Percentiles rank a stretch among this genome's conserved stretches.
Evolutionary conservation across 768 basidiomycete genomes (phyloP).

Genomic region (Pseudohyphozyma bogoriensis): DNA sequence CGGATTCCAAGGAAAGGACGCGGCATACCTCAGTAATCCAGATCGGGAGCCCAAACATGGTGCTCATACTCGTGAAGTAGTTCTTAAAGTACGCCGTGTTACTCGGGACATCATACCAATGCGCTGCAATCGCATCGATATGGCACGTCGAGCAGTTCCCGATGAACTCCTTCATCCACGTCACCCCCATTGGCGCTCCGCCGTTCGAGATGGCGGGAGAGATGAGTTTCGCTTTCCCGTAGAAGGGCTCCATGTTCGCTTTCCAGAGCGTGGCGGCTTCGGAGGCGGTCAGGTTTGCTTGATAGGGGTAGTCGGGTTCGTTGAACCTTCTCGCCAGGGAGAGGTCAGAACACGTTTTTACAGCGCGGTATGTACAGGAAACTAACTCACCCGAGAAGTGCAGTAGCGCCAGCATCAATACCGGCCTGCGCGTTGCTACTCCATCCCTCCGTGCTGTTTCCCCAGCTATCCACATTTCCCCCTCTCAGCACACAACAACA

Average conservation of each 20-base stretch:
- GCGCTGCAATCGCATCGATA: slow-evolving; percentile 6
- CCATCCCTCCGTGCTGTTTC: slow-evolving; percentile 2
- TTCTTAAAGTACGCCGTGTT: slow-evolving; percentile 15
- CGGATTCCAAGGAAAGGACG: too few species aligned
- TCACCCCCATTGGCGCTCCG: neutral
- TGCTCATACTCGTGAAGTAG: neutral
- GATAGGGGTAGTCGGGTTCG: slow-evolving; percentile 18
- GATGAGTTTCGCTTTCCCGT: slow-evolving; percentile 17
- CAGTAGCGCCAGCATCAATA: slow-evolving; percentile 5
- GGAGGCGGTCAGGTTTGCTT: slow-evolving; percentile 16
- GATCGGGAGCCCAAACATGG: neutral
- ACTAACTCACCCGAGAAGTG: slow-evolving; percentile 4
- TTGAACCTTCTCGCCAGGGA: slow-evolving; percentile 4
- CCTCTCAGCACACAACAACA: too few species aligned
- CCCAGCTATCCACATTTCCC: neutral
- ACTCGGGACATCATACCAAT: too few species aligned
- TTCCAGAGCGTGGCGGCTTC: slow-evolving; percentile 10
- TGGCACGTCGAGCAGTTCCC: slow-evolving; percentile 12
- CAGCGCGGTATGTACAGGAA: too few species aligned
- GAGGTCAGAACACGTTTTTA: too few species aligned
- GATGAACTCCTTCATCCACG: slow-evolving; percentile 1
- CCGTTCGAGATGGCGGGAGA: slow-evolving; percentile 24
- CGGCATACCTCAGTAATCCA: slow-evolving; percentile 21
- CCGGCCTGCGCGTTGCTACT: slow-evolving; percentile 4
- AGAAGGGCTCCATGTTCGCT: slow-evolving; percentile 23